Base-by-base conservation (phyloP, 1,284 basidiomycete genomes). In the Mycena sp. region DNA sequence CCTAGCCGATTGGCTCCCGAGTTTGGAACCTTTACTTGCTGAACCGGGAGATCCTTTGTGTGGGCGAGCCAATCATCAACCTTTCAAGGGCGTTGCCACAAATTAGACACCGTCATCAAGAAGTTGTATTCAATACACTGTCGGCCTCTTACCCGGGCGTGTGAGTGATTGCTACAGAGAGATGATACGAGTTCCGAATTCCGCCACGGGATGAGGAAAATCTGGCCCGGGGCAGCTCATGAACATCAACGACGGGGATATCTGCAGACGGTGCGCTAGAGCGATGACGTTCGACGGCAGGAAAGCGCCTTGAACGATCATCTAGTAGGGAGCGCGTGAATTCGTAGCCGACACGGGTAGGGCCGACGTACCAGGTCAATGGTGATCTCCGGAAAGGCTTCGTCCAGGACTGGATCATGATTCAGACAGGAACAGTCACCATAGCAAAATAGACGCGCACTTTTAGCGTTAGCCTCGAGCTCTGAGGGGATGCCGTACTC, bases 311-410 rank as follows among this genome's bases (percentile, higher is more conserved):
- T 80, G 71, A 0, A 88, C 80, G 4, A 88, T 74, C 21, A 87
- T 74, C 87, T 88, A 65, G 4, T 25, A 2, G 9, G 25, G 2
- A 17, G 9, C 16, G 28, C 38, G 44, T 29, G 1, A 4, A 37
- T 17, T 29, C n/a, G 9, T 1, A 12, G 16, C 11, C 21, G 17
- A 41, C 40, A 17, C 6, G n/a, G n/a, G 7, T 14, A 21, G 10
- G 10, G 6, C 9, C 4, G 23, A 73, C 81, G 37, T 60, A 86
- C 85, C 32, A 86, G 73, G 63, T 87, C 87, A 26, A 88, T 76
- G 0, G 87, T 88, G 9, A 87, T 83, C 53, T 85, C 82, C 1
- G 87, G 87, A 67, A 88, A 89, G 3, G 84, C 85, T 74, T 88
- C 86, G 45, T 88, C 87, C 35, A 89, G 70, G 57, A 88, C 84